Evolutionary conservation across 2,329 filamentous ascomycete species (phyloP).

Genomic region (Cyanodermella asteris): DNA sequence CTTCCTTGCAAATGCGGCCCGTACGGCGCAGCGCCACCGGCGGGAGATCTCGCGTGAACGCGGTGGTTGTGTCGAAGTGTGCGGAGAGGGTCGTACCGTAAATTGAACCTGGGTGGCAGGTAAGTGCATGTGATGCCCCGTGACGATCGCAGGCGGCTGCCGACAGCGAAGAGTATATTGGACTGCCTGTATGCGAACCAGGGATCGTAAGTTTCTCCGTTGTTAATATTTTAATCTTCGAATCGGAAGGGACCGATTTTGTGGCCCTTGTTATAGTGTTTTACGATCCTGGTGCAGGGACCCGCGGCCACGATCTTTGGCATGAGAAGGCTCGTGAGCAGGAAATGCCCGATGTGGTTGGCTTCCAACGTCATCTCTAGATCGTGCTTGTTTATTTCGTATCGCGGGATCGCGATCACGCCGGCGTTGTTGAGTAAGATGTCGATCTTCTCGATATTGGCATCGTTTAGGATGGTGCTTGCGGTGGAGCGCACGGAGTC

Average conservation of each 20-base stretch:
- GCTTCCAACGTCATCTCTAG: conserved; percentile 15
- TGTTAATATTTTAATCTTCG: conserved; percentile 6
- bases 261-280: conserved; percentile 3
- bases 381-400: conserved; percentile 1
- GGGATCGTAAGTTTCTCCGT: conserved; percentile 17
- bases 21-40: conserved; percentile 6
- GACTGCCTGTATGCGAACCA: conserved; percentile 28
- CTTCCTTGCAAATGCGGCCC: neutral
- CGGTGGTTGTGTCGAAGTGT: conserved; percentile 9
- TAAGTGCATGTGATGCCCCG: conserved; percentile 17
- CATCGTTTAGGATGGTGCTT: neutral
- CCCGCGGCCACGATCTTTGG: conserved; percentile 2
- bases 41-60: conserved; percentile 2
- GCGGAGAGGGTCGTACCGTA: conserved; percentile 7
- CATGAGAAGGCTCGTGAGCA: conserved; percentile 18
- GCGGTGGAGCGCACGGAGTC: conserved; percentile 2
- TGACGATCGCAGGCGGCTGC: conserved; percentile 15
- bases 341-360: conserved; percentile 20
- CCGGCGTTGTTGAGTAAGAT: conserved; percentile 4
- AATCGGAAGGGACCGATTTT: conserved; percentile 1
- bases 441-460: conserved; percentile 1
- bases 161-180: conserved; percentile 25
- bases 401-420: conserved; percentile 2
- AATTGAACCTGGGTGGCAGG: conserved; percentile 21
- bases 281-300: conserved; percentile 3